Percentiles rank a stretch among this genome's conserved stretches.
phyloP scores from a whole-genome alignment of 306 rosid genomes.

The Corylus americana region DNA sequence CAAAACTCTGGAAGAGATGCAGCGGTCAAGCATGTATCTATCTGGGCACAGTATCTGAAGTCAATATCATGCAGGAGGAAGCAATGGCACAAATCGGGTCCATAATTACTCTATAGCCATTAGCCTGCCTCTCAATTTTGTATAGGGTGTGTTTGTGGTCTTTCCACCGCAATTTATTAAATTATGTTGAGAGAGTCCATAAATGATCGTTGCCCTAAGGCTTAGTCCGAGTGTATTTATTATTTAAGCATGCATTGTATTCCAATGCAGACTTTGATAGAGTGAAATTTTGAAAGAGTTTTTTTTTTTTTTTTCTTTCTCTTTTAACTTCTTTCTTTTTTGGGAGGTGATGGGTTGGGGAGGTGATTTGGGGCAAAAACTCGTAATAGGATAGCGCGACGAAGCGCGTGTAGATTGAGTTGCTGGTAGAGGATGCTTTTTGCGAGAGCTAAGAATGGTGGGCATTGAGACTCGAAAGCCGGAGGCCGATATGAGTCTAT shows the following conservation, averaged over 20 bases:
- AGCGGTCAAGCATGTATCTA: conserved; percentile 13
- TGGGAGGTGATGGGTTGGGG: no score
- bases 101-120: neutral
- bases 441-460: conserved; percentile 60
- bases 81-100: no score
- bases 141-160: neutral
- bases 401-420: conserved; percentile 71
- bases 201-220: no score
- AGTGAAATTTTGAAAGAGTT: no score
- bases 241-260: no score
- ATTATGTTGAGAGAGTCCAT: no score
- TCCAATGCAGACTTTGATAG: no score
- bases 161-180: neutral
- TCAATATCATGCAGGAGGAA: neutral
- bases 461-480: conserved; percentile 30
- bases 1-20: conserved; percentile 85
- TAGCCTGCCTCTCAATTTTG: neutral
- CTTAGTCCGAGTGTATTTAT: no score
- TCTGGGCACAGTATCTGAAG: neutral
- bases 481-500: conserved; percentile 53
- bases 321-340: no score
- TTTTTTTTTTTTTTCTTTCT: no score
- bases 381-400: conserved; percentile 29
- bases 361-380: no score
- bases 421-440: conserved; percentile 73